Evolutionary conservation across 2,329 filamentous ascomycete genomes (phyloP), one percentile per base, ranked within the genome.

Genomic region (Aspergillus transmontanensis): DNA sequence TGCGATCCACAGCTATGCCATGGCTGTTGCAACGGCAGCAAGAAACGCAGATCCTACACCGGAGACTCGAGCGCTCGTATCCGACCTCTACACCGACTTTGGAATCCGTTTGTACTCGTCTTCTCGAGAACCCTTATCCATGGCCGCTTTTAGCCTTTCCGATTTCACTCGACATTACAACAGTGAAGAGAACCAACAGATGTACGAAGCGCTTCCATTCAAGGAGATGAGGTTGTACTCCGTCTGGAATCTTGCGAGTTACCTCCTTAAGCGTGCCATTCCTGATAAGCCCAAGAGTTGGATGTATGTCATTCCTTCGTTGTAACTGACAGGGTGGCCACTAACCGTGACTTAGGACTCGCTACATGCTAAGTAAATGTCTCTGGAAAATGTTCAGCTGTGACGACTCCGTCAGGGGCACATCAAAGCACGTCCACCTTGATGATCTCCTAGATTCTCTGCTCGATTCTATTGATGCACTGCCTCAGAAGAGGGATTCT

Each of bases 1-100:
- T 70, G 89, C 92, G 1, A 94, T 96, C 53, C 92, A 96, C 75
- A 94, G 92, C 74, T 92, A 91, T 70, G 81, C 85, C 3, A 90
- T 91, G 87, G 89, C 90, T 9, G 81, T 89, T 46, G 86, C 89
- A 21, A 83, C 85, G 53, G 86, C 88, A 16, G 81, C 87, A 62
- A 83, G 86, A 53, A 82, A 81, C 21, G 85, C 84, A 2, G 85
- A 88, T 56, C 77, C 83, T 34, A 80, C 82, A 9, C 75, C 82
- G 51, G 85, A 87, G 60, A 86, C 83, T 2, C 80, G 82, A 10
- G 79, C 79, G 41, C 86, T 86, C 65, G 79, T 91, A 36, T 86
- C 88, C 2, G 87, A 90, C 58, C 82, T 92, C 72, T 90, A 89
- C 71, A 83, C 84, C 6, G 88, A 91, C 64, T 92, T 91, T 76